Percentiles rank a stretch among this genome's conserved stretches.
phyloP scores from a whole-genome alignment of 768 basidiomycete species.

The Leucocoprinus birnbaumii region DNA sequence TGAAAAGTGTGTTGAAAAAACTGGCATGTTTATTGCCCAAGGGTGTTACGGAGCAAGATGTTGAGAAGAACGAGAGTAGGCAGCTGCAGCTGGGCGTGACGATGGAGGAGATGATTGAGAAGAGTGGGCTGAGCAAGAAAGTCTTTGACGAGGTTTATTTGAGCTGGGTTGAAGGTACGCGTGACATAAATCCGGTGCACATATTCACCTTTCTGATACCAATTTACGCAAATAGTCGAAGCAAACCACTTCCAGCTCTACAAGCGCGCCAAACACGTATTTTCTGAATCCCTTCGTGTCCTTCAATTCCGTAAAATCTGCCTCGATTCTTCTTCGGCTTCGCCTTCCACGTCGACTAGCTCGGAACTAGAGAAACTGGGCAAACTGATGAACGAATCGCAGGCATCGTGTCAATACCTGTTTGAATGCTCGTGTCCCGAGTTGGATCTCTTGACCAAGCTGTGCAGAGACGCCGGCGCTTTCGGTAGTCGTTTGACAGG shows the following conservation, averaged over 20 bases:
- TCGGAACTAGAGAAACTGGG: slow-evolving; percentile 52
- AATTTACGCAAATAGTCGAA: slow-evolving; percentile 63
- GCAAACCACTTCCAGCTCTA: slow-evolving; percentile 80
- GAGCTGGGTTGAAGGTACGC: slow-evolving; percentile 76
- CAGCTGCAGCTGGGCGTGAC: slow-evolving; percentile 57
- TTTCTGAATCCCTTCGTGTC: slow-evolving; percentile 78
- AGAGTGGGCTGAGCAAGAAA: slow-evolving; percentile 52
- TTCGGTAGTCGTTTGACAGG: slow-evolving; percentile 85
- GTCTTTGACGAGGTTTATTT: slow-evolving; percentile 68
- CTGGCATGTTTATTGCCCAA: slow-evolving; percentile 52
- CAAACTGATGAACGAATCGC: slow-evolving; percentile 74
- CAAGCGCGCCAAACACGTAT: slow-evolving; percentile 79
- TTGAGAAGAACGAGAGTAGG: slow-evolving; percentile 23
- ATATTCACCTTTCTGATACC: slow-evolving; percentile 8
- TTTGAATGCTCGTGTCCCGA: slow-evolving; percentile 84
- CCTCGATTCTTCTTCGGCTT: slow-evolving; percentile 27
- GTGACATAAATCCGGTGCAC: background rate
- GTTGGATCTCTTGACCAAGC: slow-evolving; percentile 61
- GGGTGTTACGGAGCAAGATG: background rate
- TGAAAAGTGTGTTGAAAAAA: slow-evolving; percentile 44
- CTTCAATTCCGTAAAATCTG: slow-evolving; percentile 74
- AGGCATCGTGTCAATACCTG: slow-evolving; percentile 61
- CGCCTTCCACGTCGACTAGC: no score
- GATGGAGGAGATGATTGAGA: slow-evolving; percentile 69
- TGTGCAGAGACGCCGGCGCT: slow-evolving; percentile 74